These are phyloP conservation scores for Paramyrothecium roridum DNA, from an alignment of 2,329 filamentous ascomycete genomes.

Conservation along the genomic window DNA sequence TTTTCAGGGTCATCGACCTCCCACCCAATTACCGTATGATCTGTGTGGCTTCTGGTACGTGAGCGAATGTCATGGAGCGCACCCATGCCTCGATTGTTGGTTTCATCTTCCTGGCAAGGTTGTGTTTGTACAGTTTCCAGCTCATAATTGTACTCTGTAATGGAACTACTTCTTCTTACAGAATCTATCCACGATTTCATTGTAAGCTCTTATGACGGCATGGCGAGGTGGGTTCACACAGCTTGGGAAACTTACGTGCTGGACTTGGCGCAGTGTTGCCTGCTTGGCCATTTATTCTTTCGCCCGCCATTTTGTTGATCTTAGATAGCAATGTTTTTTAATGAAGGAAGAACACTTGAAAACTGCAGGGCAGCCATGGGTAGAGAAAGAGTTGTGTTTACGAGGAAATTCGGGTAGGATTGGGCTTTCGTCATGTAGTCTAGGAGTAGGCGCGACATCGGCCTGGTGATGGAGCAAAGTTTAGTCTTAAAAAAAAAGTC, in stretches of 20 bases:
- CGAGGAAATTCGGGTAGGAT: no score
- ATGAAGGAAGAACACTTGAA: no score
- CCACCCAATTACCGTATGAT: conserved; percentile 40
- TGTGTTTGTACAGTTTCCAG: conserved; percentile 37
- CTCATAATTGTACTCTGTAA: conserved; percentile 17
- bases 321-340: not conserved
- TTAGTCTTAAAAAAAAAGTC: not conserved
- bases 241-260: conserved; percentile 17
- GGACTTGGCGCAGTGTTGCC: conserved; percentile 9
- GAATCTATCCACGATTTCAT: conserved; percentile 12
- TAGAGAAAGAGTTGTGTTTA: no score
- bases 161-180: conserved; percentile 17
- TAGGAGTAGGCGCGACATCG: no score
- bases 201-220: conserved; percentile 8
- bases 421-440: no score
- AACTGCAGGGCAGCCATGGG: no score
- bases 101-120: conserved; percentile 37
- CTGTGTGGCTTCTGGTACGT: conserved; percentile 25
- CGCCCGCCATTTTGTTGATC: not conserved
- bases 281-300: not conserved
- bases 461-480: no score
- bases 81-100: conserved; percentile 29
- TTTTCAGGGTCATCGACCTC: conserved; percentile 46
- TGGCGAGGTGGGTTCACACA: not conserved
- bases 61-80: conserved; percentile 30